Base-by-base conservation (phyloP, 345 rosid genomes). In the Citrus cavaleriei region DNA sequence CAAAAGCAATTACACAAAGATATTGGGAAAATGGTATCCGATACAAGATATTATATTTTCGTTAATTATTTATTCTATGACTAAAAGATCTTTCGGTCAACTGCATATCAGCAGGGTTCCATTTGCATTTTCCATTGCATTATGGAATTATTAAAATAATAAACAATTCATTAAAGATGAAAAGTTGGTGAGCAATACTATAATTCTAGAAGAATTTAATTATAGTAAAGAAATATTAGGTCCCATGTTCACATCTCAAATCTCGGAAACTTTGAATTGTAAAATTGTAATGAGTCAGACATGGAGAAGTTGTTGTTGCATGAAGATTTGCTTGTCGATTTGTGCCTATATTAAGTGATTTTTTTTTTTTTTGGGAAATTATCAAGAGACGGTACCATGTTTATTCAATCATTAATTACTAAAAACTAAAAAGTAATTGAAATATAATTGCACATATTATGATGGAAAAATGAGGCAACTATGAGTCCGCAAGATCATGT, bases 161-260 rank as follows among this genome's bases (percentile, higher is more conserved):
- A 28, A 16, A 4, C 16, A 30, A 2, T 57, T 13, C 51, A n/a
- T 2, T 57, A 64, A 6, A 64, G 68, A 32, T 32, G 19, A 10
- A 25, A 40, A 62, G 61, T 22, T 42, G 60, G 28, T 28, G 13
- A 27, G 30, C 70, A 42, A 42, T 63, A 51, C 72, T 6, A 32
- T 30, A 32, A 75, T 51, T 65, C 63, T 49, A 22, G n/a, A 32
- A 65, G 62, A 75, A 75, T 65, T 65, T 28, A 42, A 63, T 42
- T 6, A 22, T 18, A 21, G 18, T 64, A 32, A 75, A 49, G n/a
- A 75, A 75, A 30, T 14, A 4, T 13, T 5, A 30, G 24, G n/a
- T n/a, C 77, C 61, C 68, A 25, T 75, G 62, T 65, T 51, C 72
- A 32, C 62, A 30, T 75, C 72, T 34, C 62, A 14, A 75, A 75